Evolutionary conservation across 169 alveolate species (phyloP).

Genomic region (Cryptosporidium tyzzeri): DNA sequence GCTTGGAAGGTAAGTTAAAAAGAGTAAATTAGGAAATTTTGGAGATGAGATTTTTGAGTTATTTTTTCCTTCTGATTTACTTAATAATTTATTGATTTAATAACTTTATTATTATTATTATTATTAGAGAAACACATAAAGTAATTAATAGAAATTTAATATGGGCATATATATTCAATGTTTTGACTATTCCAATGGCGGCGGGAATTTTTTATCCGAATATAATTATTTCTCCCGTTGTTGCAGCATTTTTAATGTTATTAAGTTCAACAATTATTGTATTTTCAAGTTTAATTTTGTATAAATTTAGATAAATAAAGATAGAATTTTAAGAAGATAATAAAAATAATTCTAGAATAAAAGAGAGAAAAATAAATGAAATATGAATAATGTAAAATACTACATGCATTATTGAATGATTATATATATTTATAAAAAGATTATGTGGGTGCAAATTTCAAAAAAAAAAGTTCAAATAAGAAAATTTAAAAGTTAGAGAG

Average conservation of each 20-base stretch:
- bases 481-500: not conserved
- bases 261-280: slow-evolving; percentile 52
- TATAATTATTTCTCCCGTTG: slow-evolving; percentile 59
- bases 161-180: slow-evolving; percentile 67
- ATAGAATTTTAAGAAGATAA: not conserved
- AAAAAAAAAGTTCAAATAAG: too few relatives aligned
- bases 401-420: not conserved
- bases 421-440: too few relatives aligned
- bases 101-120: not conserved
- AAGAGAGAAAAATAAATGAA: too few relatives aligned
- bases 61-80: not conserved
- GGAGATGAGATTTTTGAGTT: not conserved
- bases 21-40: not conserved
- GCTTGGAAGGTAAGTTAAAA: slow-evolving; percentile 44
- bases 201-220: slow-evolving; percentile 70
- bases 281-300: slow-evolving; percentile 49
- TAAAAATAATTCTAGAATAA: not conserved
- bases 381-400: too few relatives aligned
- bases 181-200: slow-evolving; percentile 57
- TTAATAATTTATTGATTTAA: not conserved
- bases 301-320: slow-evolving; percentile 15
- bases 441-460: too few relatives aligned
- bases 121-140: slow-evolving; percentile 49
- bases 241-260: slow-evolving; percentile 58
- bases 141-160: slow-evolving; percentile 54